A percentile compares a stretch with the other conserved stretches of the same genome.
phyloP scores from a whole-genome alignment of 768 basidiomycete species.

The Boletus rubroflammeus region DNA sequence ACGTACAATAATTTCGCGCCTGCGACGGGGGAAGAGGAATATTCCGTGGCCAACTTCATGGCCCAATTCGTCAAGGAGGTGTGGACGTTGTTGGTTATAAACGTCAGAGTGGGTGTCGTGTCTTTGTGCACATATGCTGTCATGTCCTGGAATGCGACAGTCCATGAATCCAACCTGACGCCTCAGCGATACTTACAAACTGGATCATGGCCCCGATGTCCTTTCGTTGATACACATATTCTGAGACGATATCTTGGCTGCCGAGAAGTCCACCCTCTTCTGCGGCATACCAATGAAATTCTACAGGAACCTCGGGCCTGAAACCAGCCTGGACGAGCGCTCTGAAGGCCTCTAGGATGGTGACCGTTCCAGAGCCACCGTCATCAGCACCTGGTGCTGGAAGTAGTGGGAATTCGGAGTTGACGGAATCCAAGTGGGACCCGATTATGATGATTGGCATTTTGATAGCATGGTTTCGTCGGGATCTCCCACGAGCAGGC shows the following conservation, averaged over 20 bases:
- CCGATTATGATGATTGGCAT: constrained; percentile 36
- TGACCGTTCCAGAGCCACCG: constrained; percentile 64
- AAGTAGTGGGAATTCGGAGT: constrained; percentile 37
- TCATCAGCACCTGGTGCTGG: constrained; percentile 50
- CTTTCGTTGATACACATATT: constrained; percentile 43
- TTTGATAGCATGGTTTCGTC: constrained; percentile 3
- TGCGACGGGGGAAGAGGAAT: constrained; percentile 8
- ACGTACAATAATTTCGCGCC: constrained; percentile 33
- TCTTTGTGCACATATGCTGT: constrained; percentile 32
- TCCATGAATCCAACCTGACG: not conserved
- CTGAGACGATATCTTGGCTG: constrained; percentile 47
- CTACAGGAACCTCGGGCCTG: constrained; percentile 59
- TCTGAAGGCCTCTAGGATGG: constrained; percentile 75
- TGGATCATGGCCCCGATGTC: constrained; percentile 51
- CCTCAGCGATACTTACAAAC: constrained; percentile 43
- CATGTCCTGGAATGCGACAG: constrained; percentile 27
- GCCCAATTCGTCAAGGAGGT: constrained; percentile 42
- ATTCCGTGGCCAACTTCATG: constrained; percentile 34
- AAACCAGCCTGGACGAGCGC: constrained; percentile 67
- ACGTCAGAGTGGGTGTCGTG: constrained; percentile 11
- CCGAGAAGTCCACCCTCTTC: constrained; percentile 42
- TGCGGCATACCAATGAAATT: constrained; percentile 85
- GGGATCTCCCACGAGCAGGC: constrained; percentile 1
- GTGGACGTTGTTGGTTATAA: constrained; percentile 38
- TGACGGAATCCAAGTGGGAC: constrained; percentile 44